Conservation (phyloP, 345 rosid species). For the Salix caprea region DNA sequence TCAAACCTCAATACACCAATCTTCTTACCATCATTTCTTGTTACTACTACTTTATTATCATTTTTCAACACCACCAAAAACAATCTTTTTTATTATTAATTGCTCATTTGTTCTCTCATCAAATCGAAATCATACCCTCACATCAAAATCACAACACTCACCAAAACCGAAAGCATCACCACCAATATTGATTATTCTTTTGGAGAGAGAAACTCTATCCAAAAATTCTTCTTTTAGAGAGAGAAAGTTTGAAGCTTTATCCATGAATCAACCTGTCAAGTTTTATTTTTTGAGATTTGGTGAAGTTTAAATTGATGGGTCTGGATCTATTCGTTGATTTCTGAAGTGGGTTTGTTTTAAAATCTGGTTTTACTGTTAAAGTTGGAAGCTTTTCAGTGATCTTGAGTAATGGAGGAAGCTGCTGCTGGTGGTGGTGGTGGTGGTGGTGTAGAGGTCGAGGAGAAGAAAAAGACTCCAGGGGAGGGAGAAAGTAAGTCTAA, state of each 20-base stretch:
- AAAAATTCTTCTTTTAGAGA: not conserved
- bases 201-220: constrained; percentile 1
- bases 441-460: constrained; percentile 43
- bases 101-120: constrained; percentile 10
- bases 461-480: constrained; percentile 49
- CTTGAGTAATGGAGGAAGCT: constrained; percentile 40
- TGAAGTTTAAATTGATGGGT: not conserved
- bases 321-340: not conserved
- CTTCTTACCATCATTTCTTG: not conserved
- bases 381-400: constrained; percentile 1
- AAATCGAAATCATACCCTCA: constrained; percentile 41
- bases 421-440: not conserved
- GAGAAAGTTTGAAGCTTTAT: not conserved
- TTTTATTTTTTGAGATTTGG: not conserved
- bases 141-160: constrained; percentile 52
- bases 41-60: constrained; percentile 11
- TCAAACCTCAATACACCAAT: constrained; percentile 16
- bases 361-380: not conserved
- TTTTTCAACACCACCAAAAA: not conserved
- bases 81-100: constrained; percentile 5
- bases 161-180: not conserved
- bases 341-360: not conserved
- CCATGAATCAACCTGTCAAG: not conserved
- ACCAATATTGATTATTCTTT: not conserved
- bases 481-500: constrained; percentile 67